phyloP scores from a whole-genome alignment of 441 rosid species.

The Theobroma grandiflorum region DNA sequence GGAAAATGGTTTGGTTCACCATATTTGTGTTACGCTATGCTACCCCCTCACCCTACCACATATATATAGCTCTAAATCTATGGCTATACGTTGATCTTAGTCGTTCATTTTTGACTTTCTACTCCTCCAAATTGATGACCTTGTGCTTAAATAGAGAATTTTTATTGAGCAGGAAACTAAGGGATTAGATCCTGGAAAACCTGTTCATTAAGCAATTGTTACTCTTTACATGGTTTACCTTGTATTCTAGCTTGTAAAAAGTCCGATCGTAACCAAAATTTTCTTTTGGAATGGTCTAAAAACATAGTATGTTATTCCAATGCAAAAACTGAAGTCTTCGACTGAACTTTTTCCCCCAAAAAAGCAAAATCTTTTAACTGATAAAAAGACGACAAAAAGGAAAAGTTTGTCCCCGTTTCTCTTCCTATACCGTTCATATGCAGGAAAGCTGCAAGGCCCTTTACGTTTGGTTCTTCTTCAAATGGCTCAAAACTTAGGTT shows the following conservation, averaged over 20 bases:
- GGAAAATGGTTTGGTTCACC: background rate
- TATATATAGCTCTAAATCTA: background rate
- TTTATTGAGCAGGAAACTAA: background rate
- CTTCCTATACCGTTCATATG: background rate
- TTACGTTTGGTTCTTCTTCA: background rate
- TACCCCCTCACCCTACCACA: background rate
- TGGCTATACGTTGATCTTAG: background rate
- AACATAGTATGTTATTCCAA: background rate
- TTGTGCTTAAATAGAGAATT: background rate
- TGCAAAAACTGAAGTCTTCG: background rate
- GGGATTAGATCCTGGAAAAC: too few species aligned
- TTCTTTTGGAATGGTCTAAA: background rate
- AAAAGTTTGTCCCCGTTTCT: too few species aligned
- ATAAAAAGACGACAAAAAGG: background rate
- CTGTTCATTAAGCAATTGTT: too few species aligned
- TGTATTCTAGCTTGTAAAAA: background rate
- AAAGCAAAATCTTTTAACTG: background rate
- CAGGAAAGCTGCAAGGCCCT: background rate
- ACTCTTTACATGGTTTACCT: background rate
- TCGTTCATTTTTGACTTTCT: constrained; percentile 6
- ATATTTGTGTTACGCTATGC: background rate
- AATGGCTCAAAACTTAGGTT: background rate
- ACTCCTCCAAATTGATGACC: background rate
- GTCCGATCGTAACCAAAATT: background rate
- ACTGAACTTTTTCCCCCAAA: background rate